Evolutionary conservation across 2,329 filamentous ascomycete species (phyloP), one percentile per base, ranked within the genome.

Genomic region (Biscogniauxia marginata): DNA sequence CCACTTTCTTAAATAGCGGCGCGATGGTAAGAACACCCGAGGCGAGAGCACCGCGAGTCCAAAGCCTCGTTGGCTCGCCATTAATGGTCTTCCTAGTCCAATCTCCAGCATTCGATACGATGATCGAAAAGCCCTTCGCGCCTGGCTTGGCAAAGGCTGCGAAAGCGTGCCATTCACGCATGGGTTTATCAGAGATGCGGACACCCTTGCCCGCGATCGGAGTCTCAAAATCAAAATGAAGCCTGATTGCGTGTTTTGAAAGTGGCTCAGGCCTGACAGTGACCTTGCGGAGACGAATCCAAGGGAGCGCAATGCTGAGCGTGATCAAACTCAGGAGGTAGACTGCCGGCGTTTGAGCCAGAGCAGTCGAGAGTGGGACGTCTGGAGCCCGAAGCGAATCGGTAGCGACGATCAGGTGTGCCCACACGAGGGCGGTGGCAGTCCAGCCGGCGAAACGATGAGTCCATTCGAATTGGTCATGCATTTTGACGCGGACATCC

Each of bases 361-460:
- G 65, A 2, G 73, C 71, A 7, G 59, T 55, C 18, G 76, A 76
- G 16, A 79, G 68, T 7, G 70, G 62, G 1, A 61, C 45, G 18
- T 52, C 50, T 9, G 22, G 44, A n/a, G 56, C 51, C 44, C 54
- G 69, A 39, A 77, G 70, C 30, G 77, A 74, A 50, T 79, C 72
- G n/a, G 78, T 73, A 30, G 83, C 73, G 8, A 89, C 72, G 45
- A 89, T 67, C 7, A 82, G 78, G 57, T 88, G 82, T 0, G 74
- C 78, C 82, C 89, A 88, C 67, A 92, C 86, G 25, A 91, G 73
- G 1, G 73, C 76, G 5, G 91, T 75, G 8, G 84, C 77, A 9
- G 80, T 77, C 89, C 89, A 92, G n/a, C 88, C 89, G 4, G 81
- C 81, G 70, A 89, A 91, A 49, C 89, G 86, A 72, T 92, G 89